Conservation (phyloP, 768 basidiomycete species). For the Cystobasidium tubakii region DNA sequence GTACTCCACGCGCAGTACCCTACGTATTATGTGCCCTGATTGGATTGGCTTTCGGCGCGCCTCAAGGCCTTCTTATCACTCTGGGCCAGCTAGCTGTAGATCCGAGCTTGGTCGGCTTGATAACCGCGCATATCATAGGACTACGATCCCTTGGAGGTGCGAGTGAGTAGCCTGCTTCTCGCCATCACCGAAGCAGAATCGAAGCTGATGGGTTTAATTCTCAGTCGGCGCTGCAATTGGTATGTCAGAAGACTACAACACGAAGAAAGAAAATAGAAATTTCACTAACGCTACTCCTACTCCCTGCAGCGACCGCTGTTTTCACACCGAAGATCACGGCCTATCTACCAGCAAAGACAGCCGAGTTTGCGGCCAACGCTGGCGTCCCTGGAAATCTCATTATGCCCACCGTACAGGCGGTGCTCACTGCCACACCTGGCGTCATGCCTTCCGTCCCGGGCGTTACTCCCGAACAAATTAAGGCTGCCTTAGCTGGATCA, state of each 20-base stretch:
- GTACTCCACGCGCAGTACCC: neutral
- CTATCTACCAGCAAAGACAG: neutral
- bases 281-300: too few relatives aligned
- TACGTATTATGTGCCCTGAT: constrained; percentile 9
- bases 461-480: neutral
- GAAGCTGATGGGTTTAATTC: neutral
- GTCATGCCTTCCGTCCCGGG: neutral
- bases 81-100: constrained; percentile 27
- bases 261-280: too few relatives aligned
- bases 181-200: too few relatives aligned
- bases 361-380: constrained; percentile 1
- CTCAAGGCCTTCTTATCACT: constrained; percentile 21
- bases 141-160: constrained; percentile 15
- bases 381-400: neutral
- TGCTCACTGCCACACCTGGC: neutral
- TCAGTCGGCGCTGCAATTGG: constrained; percentile 24
- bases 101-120: constrained; percentile 15
- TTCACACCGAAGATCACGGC: constrained; percentile 15
- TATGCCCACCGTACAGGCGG: neutral
- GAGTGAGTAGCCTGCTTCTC: neutral
- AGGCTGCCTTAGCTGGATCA: neutral
- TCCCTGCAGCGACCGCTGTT: constrained; percentile 15
- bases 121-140: constrained; percentile 10
- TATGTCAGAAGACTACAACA: neutral
- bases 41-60: constrained; percentile 16